These are phyloP conservation scores for Claviceps spartinae DNA, from an alignment of 2,329 filamentous ascomycete genomes.

Conservation along the genomic window DNA sequence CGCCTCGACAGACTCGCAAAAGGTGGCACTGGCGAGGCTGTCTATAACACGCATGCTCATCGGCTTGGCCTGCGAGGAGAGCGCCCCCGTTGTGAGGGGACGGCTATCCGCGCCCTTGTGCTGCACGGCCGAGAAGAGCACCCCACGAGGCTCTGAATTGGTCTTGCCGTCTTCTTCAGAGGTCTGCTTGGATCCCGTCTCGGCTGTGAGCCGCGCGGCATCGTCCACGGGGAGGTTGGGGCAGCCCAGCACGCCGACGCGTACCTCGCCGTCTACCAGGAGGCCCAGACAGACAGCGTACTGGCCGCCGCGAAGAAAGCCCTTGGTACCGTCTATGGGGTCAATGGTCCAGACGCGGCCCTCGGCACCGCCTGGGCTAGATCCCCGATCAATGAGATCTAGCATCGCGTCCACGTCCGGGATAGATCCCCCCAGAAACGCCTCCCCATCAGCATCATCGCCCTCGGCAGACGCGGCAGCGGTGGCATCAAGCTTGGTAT, in stretches of 20 bases:
- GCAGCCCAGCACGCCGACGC: conserved; percentile 87
- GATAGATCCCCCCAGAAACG: conserved; percentile 55
- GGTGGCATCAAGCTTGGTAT: conserved; percentile 42
- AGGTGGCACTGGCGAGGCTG: conserved; percentile 68
- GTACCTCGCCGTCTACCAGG: conserved; percentile 85
- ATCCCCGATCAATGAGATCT: conserved; percentile 52
- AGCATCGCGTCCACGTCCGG: conserved; percentile 53
- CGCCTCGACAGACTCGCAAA: conserved; percentile 94
- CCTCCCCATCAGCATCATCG: conserved; percentile 37
- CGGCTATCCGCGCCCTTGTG: conserved; percentile 72
- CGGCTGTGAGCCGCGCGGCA: conserved; percentile 40
- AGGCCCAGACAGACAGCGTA: conserved; percentile 91
- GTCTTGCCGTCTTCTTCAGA: conserved; percentile 30
- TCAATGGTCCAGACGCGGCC: conserved; percentile 93
- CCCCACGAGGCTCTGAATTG: conserved; percentile 37
- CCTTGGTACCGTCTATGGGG: conserved; percentile 95
- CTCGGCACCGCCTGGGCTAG: conserved; percentile 54
- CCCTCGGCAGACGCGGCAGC: conserved; percentile 10
- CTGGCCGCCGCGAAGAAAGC: conserved; percentile 89
- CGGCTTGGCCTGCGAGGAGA: conserved; percentile 36
- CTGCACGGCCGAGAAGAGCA: conserved; percentile 73
- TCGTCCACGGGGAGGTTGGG: conserved; percentile 91
- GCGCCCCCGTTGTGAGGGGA: conserved; percentile 41
- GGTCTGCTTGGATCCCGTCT: conserved; percentile 62
- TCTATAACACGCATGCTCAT: conserved; percentile 71